phyloP scores from a whole-genome alignment of 23 red algal species.

The Gracilaria gracilis region DNA sequence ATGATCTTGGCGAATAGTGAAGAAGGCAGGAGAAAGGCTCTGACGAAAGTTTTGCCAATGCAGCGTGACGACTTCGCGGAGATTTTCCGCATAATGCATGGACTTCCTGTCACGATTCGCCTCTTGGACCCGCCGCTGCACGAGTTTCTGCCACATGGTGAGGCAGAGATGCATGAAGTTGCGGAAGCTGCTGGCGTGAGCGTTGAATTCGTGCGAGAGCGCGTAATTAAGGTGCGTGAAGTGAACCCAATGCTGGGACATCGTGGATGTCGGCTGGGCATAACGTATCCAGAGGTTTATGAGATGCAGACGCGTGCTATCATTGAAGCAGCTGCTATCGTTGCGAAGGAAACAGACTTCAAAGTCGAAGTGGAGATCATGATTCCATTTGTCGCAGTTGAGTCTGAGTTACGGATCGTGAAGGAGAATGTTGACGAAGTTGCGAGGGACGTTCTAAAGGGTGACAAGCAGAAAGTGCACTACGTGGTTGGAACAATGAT shows the following conservation, averaged over 20 bases:
- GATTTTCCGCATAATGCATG: slow-evolving; percentile 62
- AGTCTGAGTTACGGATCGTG: slow-evolving; percentile 48
- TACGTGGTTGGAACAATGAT: slow-evolving; percentile 72
- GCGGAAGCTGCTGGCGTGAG: slow-evolving; percentile 32
- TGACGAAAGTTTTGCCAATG: slow-evolving; percentile 66
- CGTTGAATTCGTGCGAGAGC: slow-evolving; percentile 38
- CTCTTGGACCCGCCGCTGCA: slow-evolving; percentile 68
- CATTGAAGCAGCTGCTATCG: slow-evolving; percentile 45
- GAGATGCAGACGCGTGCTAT: slow-evolving; percentile 71
- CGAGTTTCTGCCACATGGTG: slow-evolving; percentile 66
- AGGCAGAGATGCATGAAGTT: slow-evolving; percentile 49
- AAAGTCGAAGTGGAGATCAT: slow-evolving; percentile 58
- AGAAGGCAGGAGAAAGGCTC: slow-evolving; percentile 37
- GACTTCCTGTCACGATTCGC: slow-evolving; percentile 62
- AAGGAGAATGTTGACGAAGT: slow-evolving; percentile 35
- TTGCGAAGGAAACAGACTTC: slow-evolving; percentile 31
- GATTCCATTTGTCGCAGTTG: slow-evolving; percentile 58
- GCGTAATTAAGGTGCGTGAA: slow-evolving; percentile 53
- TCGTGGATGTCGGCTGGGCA: slow-evolving; percentile 62
- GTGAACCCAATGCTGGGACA: slow-evolving; percentile 73
- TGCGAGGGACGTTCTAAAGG: slow-evolving; percentile 22
- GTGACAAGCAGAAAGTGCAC: slow-evolving; percentile 22
- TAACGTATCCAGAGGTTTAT: slow-evolving; percentile 63
- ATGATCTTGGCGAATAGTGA: slow-evolving; percentile 59
- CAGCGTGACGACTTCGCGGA: slow-evolving; percentile 67